A percentile compares a stretch with the other conserved stretches of the same genome.
phyloP scores from a whole-genome alignment of 202 grass and related monocot species.

The Cymbopogon flexuosus region DNA sequence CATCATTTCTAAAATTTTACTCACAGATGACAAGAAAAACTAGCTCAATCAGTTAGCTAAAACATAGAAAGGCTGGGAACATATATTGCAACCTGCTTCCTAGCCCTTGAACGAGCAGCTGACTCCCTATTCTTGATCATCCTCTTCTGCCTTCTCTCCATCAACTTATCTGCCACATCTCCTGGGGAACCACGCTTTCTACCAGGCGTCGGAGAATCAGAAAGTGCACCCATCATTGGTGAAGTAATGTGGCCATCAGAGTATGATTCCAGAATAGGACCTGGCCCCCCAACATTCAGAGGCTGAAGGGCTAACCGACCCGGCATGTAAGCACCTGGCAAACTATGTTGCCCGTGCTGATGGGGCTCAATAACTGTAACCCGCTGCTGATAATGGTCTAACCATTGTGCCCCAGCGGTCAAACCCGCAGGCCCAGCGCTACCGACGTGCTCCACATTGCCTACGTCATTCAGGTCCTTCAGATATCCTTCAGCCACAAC shows the following conservation, averaged over 20 bases:
- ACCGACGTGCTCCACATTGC: constrained; percentile 26
- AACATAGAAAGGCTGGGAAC: background rate
- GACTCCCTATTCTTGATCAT: constrained; percentile 99
- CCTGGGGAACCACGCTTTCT: constrained; percentile 49
- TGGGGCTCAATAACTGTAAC: constrained; percentile 36
- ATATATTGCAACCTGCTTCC: constrained; percentile 75
- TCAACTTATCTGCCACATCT: constrained; percentile 53
- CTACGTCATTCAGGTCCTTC: constrained; percentile 35
- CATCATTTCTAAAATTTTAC: constrained; percentile 8
- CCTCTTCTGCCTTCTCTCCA: constrained; percentile 96
- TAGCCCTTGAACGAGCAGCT: constrained; percentile 94
- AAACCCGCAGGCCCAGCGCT: constrained; percentile 24
- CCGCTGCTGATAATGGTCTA: constrained; percentile 58
- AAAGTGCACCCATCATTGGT: constrained; percentile 44
- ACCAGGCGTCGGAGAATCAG: constrained; percentile 51
- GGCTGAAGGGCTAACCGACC: constrained; percentile 42
- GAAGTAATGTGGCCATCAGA: constrained; percentile 52
- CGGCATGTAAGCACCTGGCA: constrained; percentile 48
- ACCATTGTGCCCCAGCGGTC: constrained; percentile 39
- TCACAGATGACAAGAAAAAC: constrained; percentile 12
- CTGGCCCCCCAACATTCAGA: constrained; percentile 44
- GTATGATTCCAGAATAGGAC: constrained; percentile 63
- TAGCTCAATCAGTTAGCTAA: background rate
- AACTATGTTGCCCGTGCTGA: constrained; percentile 43
- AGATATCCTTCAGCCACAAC: constrained; percentile 49